These are phyloP conservation scores for Neocucurbitaria cava DNA, from an alignment of 2,329 filamentous ascomycete genomes.

Conservation along the genomic window DNA sequence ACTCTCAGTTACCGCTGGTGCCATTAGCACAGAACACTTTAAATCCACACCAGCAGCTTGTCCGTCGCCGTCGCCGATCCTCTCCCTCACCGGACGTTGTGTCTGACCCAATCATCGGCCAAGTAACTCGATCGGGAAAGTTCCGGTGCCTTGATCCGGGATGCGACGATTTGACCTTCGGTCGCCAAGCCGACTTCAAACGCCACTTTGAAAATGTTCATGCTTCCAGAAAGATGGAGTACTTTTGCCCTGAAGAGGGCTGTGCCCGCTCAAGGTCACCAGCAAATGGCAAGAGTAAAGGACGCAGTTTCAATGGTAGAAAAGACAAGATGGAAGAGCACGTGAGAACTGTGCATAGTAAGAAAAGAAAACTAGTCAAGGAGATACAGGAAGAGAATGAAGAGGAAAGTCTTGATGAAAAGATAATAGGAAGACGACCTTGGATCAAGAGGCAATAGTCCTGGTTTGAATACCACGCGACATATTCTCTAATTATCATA, in stretches of 20 bases:
- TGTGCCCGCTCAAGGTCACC: slow-evolving; percentile 27
- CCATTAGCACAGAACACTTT: neutral
- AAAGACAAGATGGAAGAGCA: slow-evolving; percentile 44
- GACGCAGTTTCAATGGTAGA: slow-evolving; percentile 34
- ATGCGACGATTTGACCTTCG: slow-evolving; percentile 31
- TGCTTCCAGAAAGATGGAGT: slow-evolving; percentile 14
- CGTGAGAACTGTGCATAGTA: slow-evolving; percentile 30
- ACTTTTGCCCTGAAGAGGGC: slow-evolving; percentile 29
- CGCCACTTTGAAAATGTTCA: slow-evolving; percentile 36
- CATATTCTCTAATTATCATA: too few species aligned
- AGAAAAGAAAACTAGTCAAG: slow-evolving; percentile 5
- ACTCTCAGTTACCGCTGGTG: neutral
- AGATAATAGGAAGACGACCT: neutral
- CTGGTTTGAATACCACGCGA: too few species aligned
- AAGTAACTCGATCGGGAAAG: slow-evolving; percentile 29
- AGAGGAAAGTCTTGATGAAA: neutral
- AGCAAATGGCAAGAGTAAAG: slow-evolving; percentile 23
- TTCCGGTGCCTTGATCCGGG: slow-evolving; percentile 30
- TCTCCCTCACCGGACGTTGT: neutral
- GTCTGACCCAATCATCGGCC: slow-evolving; percentile 25
- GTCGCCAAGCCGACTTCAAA: slow-evolving; percentile 41
- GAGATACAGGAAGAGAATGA: neutral
- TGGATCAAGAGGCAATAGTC: neutral
- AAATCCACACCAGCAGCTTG: neutral
- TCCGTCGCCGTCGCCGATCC: neutral